Conservation (phyloP, 176 grass and related monocot genomes). For the Oryza coarctata region DNA sequence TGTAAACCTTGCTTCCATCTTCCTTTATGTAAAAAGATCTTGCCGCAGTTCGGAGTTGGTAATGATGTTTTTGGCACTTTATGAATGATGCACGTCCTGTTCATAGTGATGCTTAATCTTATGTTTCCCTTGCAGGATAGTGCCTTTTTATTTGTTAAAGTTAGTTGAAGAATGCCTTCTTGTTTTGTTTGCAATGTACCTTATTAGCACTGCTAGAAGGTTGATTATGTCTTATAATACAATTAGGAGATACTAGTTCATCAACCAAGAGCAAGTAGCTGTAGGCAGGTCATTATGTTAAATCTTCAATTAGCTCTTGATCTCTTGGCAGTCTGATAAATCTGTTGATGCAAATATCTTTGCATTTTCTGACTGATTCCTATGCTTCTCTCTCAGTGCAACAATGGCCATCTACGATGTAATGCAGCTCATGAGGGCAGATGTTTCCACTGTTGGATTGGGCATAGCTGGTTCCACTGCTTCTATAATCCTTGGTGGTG, state of each 20-base stretch:
- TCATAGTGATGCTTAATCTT: background rate
- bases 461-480: conserved; percentile 80
- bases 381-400: conserved; percentile 53
- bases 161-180: background rate
- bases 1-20: background rate
- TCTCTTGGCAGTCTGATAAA: background rate
- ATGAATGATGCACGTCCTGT: background rate
- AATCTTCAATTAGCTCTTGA: background rate
- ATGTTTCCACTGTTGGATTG: conserved; percentile 78
- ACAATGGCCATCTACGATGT: conserved; percentile 96
- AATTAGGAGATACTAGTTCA: background rate
- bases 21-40: background rate
- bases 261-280: background rate
- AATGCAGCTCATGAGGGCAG: conserved; percentile 78
- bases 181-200: background rate
- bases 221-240: background rate
- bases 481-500: conserved; percentile 85
- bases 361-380: background rate
- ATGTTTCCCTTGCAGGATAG: conserved; percentile 3
- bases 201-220: background rate
- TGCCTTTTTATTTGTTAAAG: background rate
- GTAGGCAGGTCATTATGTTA: background rate
- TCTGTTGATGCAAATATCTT: background rate
- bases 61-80: conserved; percentile 2
- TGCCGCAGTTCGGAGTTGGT: background rate